These are phyloP conservation scores for Cytospora paraplurivora DNA, from an alignment of 2,329 filamentous ascomycete species.

Conservation along the genomic window DNA sequence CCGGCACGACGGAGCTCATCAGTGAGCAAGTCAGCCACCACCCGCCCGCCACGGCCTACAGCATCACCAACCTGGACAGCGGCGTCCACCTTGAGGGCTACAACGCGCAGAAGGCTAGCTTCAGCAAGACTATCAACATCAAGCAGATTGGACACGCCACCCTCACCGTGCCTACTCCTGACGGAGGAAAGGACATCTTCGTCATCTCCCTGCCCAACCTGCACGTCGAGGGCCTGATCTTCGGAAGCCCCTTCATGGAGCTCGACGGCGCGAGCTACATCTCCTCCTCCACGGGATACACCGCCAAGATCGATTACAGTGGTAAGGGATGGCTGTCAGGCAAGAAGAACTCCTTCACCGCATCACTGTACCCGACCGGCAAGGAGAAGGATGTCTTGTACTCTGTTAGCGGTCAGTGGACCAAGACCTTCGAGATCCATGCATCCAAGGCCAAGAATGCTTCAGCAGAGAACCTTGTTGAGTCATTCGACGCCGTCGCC, in stretches of 20 bases:
- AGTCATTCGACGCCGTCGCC: conserved; percentile 61
- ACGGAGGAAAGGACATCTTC: conserved; percentile 65
- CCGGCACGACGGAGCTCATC: conserved; percentile 80
- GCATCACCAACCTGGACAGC: conserved; percentile 82
- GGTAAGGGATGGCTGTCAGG: conserved; percentile 94
- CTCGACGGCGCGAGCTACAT: conserved; percentile 85
- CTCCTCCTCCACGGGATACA: conserved; percentile 81
- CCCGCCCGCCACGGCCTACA: conserved; percentile 92
- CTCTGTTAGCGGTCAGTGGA: conserved; percentile 90
- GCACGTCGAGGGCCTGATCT: conserved; percentile 92
- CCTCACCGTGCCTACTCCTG: conserved; percentile 65
- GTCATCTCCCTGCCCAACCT: conserved; percentile 88
- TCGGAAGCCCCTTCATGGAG: conserved; percentile 85
- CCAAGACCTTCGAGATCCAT: conserved; percentile 76
- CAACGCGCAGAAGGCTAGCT: conserved; percentile 95
- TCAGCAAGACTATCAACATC: conserved; percentile 90
- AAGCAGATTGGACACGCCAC: conserved; percentile 93
- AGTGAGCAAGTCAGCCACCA: conserved; percentile 97
- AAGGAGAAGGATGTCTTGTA: conserved; percentile 75
- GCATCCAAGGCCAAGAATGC: conserved; percentile 60
- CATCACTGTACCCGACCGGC: conserved; percentile 70
- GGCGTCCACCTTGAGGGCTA: conserved; percentile 83
- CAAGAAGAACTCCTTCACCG: conserved; percentile 90
- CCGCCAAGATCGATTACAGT: conserved; percentile 87
- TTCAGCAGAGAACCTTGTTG: conserved; percentile 51